phyloP scores from a whole-genome alignment of 2,329 filamentous ascomycete species.

The Colletotrichum eremochloae region DNA sequence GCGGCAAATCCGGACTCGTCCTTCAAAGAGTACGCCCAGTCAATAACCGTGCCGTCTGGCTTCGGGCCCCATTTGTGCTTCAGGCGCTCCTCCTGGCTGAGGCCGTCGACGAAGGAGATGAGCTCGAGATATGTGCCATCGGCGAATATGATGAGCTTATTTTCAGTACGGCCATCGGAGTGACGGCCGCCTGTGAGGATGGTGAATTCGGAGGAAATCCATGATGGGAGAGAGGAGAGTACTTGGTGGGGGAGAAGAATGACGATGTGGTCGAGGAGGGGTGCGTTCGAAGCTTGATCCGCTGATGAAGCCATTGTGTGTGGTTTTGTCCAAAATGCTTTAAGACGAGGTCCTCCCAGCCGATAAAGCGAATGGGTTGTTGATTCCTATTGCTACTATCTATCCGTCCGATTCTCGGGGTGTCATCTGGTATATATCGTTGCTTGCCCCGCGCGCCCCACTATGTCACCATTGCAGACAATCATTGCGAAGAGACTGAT shows the following conservation, averaged over 20 bases:
- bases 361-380: background rate
- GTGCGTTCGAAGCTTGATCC: slow-evolving; percentile 22
- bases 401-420: background rate
- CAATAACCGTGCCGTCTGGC: slow-evolving; percentile 64
- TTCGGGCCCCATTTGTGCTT: slow-evolving; percentile 72
- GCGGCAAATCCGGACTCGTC: slow-evolving; percentile 52
- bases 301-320: slow-evolving; percentile 22
- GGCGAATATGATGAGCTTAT: slow-evolving; percentile 71
- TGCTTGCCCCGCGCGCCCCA: slow-evolving; percentile 38
- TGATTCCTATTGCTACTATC: background rate
- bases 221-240: slow-evolving; percentile 61
- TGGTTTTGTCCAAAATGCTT: background rate
- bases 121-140: slow-evolving; percentile 78
- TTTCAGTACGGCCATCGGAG: slow-evolving; percentile 70
- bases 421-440: slow-evolving; percentile 25
- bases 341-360: background rate
- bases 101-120: slow-evolving; percentile 67
- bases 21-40: slow-evolving; percentile 69
- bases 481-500: slow-evolving; percentile 25
- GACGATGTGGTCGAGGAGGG: slow-evolving; percentile 73
- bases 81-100: slow-evolving; percentile 52
- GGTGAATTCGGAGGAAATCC: slow-evolving; percentile 67
- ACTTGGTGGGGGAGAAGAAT: slow-evolving; percentile 69
- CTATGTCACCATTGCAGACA: slow-evolving; percentile 37
- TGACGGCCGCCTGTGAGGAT: slow-evolving; percentile 72